Evolutionary conservation across 345 rosid species (phyloP).

Genomic region (Salix viminalis): DNA sequence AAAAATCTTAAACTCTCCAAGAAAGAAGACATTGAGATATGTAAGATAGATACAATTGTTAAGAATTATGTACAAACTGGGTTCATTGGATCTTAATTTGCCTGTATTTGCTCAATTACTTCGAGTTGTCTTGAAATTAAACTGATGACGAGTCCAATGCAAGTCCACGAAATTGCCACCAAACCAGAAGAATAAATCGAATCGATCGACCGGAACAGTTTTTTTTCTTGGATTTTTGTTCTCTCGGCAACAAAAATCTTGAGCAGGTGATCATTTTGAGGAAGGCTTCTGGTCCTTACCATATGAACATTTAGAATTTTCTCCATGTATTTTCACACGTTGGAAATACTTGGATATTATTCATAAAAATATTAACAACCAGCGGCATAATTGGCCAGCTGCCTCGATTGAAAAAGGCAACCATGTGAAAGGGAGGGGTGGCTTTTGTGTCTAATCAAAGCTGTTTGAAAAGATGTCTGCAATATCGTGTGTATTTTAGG

Average conservation of each 20-base stretch:
- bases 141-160: too few species aligned
- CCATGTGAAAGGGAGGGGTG: background rate
- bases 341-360: background rate
- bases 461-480: background rate
- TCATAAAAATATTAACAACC: background rate
- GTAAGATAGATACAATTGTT: background rate
- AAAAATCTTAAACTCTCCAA: background rate
- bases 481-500: background rate
- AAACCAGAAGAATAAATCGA: background rate
- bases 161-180: background rate
- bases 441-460: background rate
- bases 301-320: background rate
- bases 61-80: background rate
- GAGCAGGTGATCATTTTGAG: background rate
- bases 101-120: too few species aligned
- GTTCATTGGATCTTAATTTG: background rate
- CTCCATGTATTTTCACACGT: background rate
- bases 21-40: background rate
- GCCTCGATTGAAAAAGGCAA: background rate
- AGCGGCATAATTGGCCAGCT: background rate
- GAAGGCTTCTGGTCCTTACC: background rate
- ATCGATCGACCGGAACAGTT: background rate
- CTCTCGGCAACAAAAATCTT: background rate
- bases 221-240: background rate
- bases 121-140: too few species aligned